Percentiles rank a stretch among this genome's conserved stretches.
These are phyloP conservation scores for Myriosclerotinia duriaeana DNA, from an alignment of 2,329 filamentous ascomycete genomes.

Conservation along the genomic window DNA sequence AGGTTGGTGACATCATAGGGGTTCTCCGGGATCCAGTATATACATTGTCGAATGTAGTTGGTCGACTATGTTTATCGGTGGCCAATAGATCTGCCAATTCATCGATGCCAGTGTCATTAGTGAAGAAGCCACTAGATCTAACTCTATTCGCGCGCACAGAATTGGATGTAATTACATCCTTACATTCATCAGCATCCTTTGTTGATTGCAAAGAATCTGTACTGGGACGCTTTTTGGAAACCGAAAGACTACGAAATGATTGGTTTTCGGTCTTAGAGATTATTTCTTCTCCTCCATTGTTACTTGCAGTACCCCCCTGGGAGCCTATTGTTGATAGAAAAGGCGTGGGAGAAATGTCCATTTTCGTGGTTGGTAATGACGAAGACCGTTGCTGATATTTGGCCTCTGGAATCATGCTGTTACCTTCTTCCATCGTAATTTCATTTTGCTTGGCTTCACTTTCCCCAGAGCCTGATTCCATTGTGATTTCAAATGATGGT, in stretches of 20 bases:
- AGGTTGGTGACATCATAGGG: constrained; percentile 30
- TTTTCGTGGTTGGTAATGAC: constrained; percentile 5
- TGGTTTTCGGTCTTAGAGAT: not conserved
- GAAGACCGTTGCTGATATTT: constrained; percentile 3
- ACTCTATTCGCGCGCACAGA: constrained; percentile 2
- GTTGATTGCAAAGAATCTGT: not conserved
- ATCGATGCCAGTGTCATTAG: constrained; percentile 27
- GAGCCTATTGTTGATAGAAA: not conserved
- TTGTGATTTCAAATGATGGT: constrained; percentile 27
- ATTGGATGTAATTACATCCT: not conserved
- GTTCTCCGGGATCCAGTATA: constrained; percentile 24
- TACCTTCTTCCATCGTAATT: not conserved
- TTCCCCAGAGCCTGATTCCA: constrained; percentile 7
- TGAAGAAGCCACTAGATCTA: constrained; percentile 28
- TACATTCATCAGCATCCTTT: not conserved
- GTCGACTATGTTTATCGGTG: constrained; percentile 23
- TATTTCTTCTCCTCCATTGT: no score
- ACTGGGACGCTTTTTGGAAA: not conserved
- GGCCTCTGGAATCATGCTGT: not conserved
- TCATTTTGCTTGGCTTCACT: not conserved
- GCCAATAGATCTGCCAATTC: constrained; percentile 28
- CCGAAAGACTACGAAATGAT: not conserved
- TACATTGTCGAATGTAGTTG: constrained; percentile 12
- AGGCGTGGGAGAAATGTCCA: not conserved
- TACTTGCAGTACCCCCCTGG: not conserved